Evolutionary conservation across 306 rosid genomes (phyloP).

Genomic region (Astragalus membranaceus): DNA sequence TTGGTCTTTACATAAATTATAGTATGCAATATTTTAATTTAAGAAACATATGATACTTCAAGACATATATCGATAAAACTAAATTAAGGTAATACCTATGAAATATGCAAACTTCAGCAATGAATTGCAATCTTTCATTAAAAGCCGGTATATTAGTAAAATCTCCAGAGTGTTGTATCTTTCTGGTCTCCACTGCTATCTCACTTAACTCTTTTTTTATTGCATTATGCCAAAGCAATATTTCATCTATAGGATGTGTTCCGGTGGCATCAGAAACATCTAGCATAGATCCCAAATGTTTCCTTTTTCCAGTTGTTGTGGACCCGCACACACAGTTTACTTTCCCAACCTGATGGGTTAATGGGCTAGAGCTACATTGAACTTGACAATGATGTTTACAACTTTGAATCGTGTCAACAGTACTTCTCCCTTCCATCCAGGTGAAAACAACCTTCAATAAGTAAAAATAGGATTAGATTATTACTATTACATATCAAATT

Average conservation of each 20-base stretch:
- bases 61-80: slow-evolving; percentile 11
- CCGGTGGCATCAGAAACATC: slow-evolving; percentile 50
- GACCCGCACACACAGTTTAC: slow-evolving; percentile 51
- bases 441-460: slow-evolving; percentile 78
- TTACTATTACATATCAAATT: slow-evolving; percentile 11
- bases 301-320: slow-evolving; percentile 70
- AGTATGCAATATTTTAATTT: background rate
- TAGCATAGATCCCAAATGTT: slow-evolving; percentile 49
- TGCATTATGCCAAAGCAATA: slow-evolving; percentile 97
- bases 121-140: slow-evolving; percentile 81
- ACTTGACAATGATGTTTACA: slow-evolving; percentile 41
- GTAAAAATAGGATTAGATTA: slow-evolving; percentile 17
- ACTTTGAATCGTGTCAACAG: slow-evolving; percentile 27
- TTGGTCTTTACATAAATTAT: background rate
- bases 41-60: slow-evolving; percentile 17
- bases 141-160: slow-evolving; percentile 74
- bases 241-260: slow-evolving; percentile 84
- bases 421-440: slow-evolving; percentile 75
- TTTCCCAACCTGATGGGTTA: slow-evolving; percentile 36
- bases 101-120: slow-evolving; percentile 93
- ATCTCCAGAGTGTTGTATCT: slow-evolving; percentile 48
- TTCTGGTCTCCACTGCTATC: slow-evolving; percentile 58
- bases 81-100: slow-evolving; percentile 63
- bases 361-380: slow-evolving; percentile 39
- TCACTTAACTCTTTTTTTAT: slow-evolving; percentile 80